Evolutionary conservation across 805 yeast species (phyloP).

Genomic region (Sugiyamaella boreocaroliniensis): DNA sequence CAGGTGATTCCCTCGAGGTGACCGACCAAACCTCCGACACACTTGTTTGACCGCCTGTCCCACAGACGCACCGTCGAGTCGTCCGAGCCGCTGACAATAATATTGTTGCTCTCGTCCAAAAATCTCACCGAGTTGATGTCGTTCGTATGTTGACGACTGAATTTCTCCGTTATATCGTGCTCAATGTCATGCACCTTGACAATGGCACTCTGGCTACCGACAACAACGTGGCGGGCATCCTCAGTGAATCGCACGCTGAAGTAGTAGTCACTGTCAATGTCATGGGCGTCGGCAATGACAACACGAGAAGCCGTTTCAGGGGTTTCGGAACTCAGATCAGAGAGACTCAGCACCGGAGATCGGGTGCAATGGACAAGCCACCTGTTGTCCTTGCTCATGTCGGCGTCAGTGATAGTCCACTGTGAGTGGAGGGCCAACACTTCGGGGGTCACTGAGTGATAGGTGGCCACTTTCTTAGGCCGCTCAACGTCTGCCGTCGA

Average conservation of each 20-base stretch:
- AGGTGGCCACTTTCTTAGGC: constrained; percentile 11
- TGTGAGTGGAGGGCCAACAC: constrained; percentile 10
- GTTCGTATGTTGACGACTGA: constrained; percentile 7
- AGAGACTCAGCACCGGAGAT: constrained; percentile 18
- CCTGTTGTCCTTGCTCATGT: constrained; percentile 21
- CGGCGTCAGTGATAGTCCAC: constrained; percentile 28
- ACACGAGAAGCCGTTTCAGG: not conserved
- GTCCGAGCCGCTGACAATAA: constrained; percentile 45
- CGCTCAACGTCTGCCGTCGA: constrained; percentile 14
- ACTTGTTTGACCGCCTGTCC: constrained; percentile 32
- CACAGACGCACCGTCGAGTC: constrained; percentile 46
- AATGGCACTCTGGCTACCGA: constrained; percentile 21
- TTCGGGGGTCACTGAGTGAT: not conserved
- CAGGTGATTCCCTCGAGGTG: constrained; percentile 29
- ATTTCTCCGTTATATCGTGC: not conserved
- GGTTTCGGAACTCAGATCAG: constrained; percentile 10
- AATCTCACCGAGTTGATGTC: constrained; percentile 28
- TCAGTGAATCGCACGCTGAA: not conserved
- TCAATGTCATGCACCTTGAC: constrained; percentile 22
- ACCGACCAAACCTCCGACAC: constrained; percentile 26
- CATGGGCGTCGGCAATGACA: not conserved
- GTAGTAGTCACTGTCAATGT: not conserved
- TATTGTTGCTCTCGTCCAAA: constrained; percentile 28
- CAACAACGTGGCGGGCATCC: constrained; percentile 20
- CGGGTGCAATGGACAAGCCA: constrained; percentile 21